Evolutionary conservation across 164 flowering plant species (phyloP).

Genomic region (Chloranthus sessilifolius): DNA sequence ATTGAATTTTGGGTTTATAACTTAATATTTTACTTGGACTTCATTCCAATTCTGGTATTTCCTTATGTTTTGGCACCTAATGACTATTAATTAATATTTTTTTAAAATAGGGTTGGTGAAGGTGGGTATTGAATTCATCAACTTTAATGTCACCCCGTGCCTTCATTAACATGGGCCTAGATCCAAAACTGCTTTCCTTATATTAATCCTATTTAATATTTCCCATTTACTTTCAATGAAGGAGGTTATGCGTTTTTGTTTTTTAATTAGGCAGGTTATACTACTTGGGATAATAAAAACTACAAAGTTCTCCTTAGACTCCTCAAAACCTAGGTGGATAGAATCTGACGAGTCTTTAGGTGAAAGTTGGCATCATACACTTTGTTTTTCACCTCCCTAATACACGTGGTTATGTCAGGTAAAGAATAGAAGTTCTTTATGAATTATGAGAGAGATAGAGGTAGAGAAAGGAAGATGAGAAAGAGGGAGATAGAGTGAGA

Average conservation of each 20-base stretch:
- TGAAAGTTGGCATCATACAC: constrained; percentile 7
- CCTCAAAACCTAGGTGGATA: neutral
- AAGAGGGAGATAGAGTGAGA: neutral
- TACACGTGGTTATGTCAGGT: constrained; percentile 20
- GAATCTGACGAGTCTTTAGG: constrained; percentile 1
- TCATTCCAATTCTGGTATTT: too few relatives aligned
- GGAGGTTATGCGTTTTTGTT: neutral
- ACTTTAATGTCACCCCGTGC: constrained; percentile 9
- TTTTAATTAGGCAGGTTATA: neutral
- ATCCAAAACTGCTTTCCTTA: constrained; percentile 6
- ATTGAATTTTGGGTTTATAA: too few relatives aligned
- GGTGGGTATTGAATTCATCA: neutral
- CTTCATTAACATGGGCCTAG: neutral
- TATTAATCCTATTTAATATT: neutral
- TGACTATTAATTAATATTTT: too few relatives aligned
- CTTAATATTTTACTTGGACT: too few relatives aligned
- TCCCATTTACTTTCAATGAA: neutral
- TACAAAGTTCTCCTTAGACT: neutral
- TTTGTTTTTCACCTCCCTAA: neutral
- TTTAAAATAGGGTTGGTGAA: neutral
- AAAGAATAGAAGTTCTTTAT: constrained; percentile 6
- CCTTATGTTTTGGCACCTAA: too few relatives aligned
- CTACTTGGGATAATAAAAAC: too few relatives aligned
- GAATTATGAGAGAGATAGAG: constrained; percentile 6
- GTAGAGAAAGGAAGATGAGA: neutral